Evolutionary conservation across 768 basidiomycete species (phyloP).

Genomic region (Lactarius sanguifluus): DNA sequence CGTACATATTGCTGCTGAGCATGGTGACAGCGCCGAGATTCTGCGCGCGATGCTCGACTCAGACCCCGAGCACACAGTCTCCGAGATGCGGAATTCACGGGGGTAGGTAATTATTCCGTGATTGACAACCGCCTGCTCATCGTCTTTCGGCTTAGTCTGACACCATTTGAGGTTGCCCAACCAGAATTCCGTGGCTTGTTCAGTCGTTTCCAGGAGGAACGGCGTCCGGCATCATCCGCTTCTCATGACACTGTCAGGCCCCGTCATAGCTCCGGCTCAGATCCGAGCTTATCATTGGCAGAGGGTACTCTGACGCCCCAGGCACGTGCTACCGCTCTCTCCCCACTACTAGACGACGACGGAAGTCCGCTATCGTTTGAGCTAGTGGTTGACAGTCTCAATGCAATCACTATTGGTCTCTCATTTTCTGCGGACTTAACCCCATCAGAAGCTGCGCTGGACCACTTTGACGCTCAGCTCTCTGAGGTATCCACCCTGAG

Average conservation of each 20-base stretch:
- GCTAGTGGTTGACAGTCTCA: conserved; percentile 55
- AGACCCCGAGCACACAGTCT: conserved; percentile 54
- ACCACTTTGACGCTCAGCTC: conserved; percentile 47
- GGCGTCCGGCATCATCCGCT: conserved; percentile 53
- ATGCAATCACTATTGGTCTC: conserved; percentile 45
- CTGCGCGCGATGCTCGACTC: conserved; percentile 63
- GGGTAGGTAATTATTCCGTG: conserved; percentile 49
- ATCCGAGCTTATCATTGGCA: conserved; percentile 49
- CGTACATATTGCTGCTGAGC: conserved; percentile 77
- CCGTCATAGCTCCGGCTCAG: conserved; percentile 49
- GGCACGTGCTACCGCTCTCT: conserved; percentile 7
- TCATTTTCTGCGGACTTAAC: conserved; percentile 31
- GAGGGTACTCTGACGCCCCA: conserved; percentile 15
- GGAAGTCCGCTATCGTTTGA: conserved; percentile 40
- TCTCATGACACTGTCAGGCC: conserved; percentile 50
- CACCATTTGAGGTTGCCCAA: conserved; percentile 64
- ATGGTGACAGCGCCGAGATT: conserved; percentile 63
- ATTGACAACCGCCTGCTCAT: conserved; percentile 2
- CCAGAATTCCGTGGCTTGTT: conserved; percentile 67
- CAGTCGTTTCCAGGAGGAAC: conserved; percentile 46
- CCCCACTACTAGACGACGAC: conserved; percentile 41
- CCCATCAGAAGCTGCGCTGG: conserved; percentile 43
- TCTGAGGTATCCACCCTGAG: conserved; percentile 50
- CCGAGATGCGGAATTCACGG: conserved; percentile 64
- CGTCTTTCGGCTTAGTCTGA: conserved; percentile 46